A percentile compares a stretch with the other conserved stretches of the same genome.
These are phyloP conservation scores for Nevesoporus exiguus DNA, from an alignment of 768 basidiomycete species.

Conservation along the genomic window DNA sequence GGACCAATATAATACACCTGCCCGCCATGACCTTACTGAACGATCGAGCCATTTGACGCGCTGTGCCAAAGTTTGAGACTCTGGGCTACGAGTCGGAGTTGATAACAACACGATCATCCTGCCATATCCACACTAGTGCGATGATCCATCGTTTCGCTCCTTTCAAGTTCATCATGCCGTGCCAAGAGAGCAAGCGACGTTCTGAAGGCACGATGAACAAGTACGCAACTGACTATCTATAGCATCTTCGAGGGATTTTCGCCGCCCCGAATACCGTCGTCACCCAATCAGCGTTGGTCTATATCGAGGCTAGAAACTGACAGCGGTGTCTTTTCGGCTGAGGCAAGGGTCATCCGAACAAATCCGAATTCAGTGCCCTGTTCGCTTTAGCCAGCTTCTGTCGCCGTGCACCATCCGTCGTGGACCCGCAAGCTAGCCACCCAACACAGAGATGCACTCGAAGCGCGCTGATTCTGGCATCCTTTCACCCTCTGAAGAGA, in stretches of 20 bases:
- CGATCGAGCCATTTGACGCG: no score
- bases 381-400: not conserved
- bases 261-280: not conserved
- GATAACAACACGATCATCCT: no score
- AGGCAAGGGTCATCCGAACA: not conserved
- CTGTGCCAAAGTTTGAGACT: no score
- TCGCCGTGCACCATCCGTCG: not conserved
- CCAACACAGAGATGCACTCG: conserved; percentile 11
- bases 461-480: conserved; percentile 11
- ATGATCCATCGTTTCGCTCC: no score
- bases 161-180: no score
- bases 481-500: conserved; percentile 5
- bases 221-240: no score
- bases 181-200: no score
- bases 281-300: not conserved
- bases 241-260: not conserved
- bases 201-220: no score
- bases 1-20: no score
- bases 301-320: not conserved
- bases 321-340: conserved; percentile 2
- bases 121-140: no score
- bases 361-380: not conserved
- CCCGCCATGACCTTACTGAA: no score
- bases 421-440: not conserved
- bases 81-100: no score